Evolutionary conservation across 2,329 filamentous ascomycete species (phyloP).

Genomic region (Thielaviopsis musarum): DNA sequence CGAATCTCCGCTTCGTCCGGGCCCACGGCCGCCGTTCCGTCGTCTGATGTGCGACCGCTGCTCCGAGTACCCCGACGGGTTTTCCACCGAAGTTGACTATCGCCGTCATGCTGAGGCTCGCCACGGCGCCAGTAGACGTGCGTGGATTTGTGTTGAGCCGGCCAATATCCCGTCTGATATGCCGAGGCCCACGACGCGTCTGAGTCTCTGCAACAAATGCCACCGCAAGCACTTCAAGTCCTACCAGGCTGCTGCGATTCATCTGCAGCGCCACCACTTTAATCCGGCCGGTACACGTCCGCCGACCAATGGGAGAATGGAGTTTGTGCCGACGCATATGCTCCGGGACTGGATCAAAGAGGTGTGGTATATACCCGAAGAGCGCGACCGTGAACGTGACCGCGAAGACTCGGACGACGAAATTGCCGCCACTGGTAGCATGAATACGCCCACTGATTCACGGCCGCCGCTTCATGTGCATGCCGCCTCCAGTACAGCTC

Average conservation of each 20-base stretch:
- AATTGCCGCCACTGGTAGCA: slow-evolving; percentile 4
- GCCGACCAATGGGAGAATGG: slow-evolving; percentile 27
- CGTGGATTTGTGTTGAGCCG: slow-evolving; percentile 40
- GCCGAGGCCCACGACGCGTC: background rate
- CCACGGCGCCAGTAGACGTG: slow-evolving; percentile 36
- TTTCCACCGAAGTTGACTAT: slow-evolving; percentile 79
- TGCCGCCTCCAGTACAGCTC: slow-evolving; percentile 5
- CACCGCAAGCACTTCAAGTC: slow-evolving; percentile 39
- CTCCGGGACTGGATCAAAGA: slow-evolving; percentile 46
- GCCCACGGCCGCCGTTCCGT: slow-evolving; percentile 40
- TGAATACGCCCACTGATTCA: slow-evolving; percentile 4
- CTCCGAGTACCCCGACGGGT: slow-evolving; percentile 68
- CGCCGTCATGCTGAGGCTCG: slow-evolving; percentile 48
- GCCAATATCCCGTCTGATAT: slow-evolving; percentile 17
- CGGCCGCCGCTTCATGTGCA: slow-evolving; percentile 3
- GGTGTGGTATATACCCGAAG: slow-evolving; percentile 27
- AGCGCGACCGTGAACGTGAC: slow-evolving; percentile 32
- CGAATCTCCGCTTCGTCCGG: slow-evolving; percentile 1
- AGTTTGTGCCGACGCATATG: slow-evolving; percentile 41
- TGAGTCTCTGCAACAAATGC: slow-evolving; percentile 1
- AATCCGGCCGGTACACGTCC: slow-evolving; percentile 35
- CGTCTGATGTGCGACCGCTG: slow-evolving; percentile 62
- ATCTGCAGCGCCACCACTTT: slow-evolving; percentile 39
- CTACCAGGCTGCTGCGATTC: slow-evolving; percentile 43
- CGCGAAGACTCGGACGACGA: slow-evolving; percentile 33